Conservation (phyloP, 2,329 filamentous ascomycete species). For the Lecanosticta acicola region DNA sequence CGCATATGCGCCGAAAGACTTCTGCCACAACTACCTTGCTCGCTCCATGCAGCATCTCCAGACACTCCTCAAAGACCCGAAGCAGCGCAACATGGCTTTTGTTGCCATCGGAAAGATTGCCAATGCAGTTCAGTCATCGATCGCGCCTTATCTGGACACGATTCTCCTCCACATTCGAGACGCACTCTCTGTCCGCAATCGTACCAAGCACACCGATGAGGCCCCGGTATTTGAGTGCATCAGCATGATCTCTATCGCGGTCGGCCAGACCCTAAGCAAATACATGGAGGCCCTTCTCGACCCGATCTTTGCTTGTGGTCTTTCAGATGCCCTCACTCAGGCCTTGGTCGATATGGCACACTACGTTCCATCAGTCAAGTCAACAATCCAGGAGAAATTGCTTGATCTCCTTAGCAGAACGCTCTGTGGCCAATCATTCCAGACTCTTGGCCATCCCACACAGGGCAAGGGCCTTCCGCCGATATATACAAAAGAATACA, state of each 20-base stretch:
- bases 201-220: constrained; percentile 56
- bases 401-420: constrained; percentile 94
- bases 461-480: constrained; percentile 77
- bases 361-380: constrained; percentile 91
- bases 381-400: constrained; percentile 86
- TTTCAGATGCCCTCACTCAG: constrained; percentile 89
- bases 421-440: constrained; percentile 84
- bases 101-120: constrained; percentile 94
- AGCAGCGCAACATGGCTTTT: constrained; percentile 90
- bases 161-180: constrained; percentile 92
- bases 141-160: constrained; percentile 89
- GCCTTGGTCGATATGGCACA: constrained; percentile 98
- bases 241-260: constrained; percentile 89
- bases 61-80: constrained; percentile 87
- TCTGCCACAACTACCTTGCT: constrained; percentile 80
- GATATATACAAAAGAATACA: constrained; percentile 59
- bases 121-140: constrained; percentile 90
- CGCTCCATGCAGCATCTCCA: constrained; percentile 97
- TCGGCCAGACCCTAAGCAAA: constrained; percentile 94
- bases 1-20: constrained; percentile 85
- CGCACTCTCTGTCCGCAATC: constrained; percentile 74
- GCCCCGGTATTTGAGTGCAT: constrained; percentile 93
- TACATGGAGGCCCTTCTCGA: constrained; percentile 95
- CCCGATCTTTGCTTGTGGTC: constrained; percentile 92
- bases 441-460: constrained; percentile 83